These are phyloP conservation scores for Tetradesmus lagerheimii DNA, from an alignment of 139 green algal species.

Conservation along the genomic window DNA sequence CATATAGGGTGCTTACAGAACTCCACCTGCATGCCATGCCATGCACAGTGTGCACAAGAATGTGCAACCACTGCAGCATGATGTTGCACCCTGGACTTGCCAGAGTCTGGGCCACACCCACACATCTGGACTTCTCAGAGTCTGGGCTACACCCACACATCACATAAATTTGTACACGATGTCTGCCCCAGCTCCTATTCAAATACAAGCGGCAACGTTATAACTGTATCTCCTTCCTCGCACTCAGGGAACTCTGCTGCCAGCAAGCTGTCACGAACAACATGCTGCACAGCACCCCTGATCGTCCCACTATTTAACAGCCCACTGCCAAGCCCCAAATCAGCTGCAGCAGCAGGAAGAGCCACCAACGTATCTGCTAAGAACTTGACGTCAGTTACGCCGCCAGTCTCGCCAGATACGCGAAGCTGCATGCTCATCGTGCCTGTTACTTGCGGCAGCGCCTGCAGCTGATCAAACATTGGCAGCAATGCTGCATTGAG, in stretches of 20 bases:
- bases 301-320: constrained; percentile 40
- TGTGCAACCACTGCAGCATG: no score
- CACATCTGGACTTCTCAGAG: no score
- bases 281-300: constrained; percentile 28
- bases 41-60: no score
- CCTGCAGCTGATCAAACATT: constrained; percentile 61
- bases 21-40: no score
- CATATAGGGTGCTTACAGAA: no score
- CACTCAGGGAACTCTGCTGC: constrained; percentile 26
- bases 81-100: no score
- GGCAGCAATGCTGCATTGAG: constrained; percentile 58
- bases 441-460: constrained; percentile 51
- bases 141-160: no score
- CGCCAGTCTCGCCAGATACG: constrained; percentile 47
- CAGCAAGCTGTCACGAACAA: background rate
- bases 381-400: constrained; percentile 49
- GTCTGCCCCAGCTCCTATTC: background rate
- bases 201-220: constrained; percentile 42
- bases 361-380: constrained; percentile 71
- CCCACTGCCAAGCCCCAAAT: background rate
- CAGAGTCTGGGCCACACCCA: no score
- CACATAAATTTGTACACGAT: no score
- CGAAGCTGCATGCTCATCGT: constrained; percentile 53
- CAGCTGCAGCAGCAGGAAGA: constrained; percentile 51
- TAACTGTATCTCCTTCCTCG: constrained; percentile 10